phyloP scores from a whole-genome alignment of 2,329 filamentous ascomycete genomes.

The Fusarium torreyae region DNA sequence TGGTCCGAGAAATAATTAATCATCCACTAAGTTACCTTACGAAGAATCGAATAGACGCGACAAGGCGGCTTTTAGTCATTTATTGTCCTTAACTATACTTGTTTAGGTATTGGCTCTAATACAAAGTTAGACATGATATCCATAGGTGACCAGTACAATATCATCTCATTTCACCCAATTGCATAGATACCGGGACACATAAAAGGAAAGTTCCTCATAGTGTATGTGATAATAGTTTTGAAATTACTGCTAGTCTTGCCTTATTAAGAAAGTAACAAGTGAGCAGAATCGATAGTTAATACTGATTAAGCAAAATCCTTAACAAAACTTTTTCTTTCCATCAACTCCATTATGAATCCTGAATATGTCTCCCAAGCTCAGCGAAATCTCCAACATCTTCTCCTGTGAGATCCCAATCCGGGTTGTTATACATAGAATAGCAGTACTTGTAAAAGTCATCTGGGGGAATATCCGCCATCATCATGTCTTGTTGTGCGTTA shows the following conservation, averaged over 20 bases:
- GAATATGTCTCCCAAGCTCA: constrained; percentile 48
- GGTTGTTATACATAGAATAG: constrained; percentile 51
- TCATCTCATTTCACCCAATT: no score
- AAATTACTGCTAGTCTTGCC: neutral
- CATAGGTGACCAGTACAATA: no score
- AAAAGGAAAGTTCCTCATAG: no score
- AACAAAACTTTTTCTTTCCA: constrained; percentile 10
- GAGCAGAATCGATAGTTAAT: constrained; percentile 10
- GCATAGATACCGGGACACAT: no score
- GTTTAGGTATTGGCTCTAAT: no score
- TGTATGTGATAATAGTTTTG: no score
- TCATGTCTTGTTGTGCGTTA: constrained; percentile 43
- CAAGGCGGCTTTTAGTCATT: neutral
- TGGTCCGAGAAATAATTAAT: constrained; percentile 21
- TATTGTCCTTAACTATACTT: neutral
- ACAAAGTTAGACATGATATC: no score
- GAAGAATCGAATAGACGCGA: neutral
- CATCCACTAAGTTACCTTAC: neutral
- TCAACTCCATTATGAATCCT: constrained; percentile 41
- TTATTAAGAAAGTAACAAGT: neutral
- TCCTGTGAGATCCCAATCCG: constrained; percentile 49
- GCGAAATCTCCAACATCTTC: constrained; percentile 50
- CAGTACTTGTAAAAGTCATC: constrained; percentile 50
- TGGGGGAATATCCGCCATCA: constrained; percentile 45
- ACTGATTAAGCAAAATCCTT: constrained; percentile 7